Evolutionary conservation across 2,329 filamentous ascomycete species (phyloP), one percentile per base, ranked within the genome.

Genomic region (Trichoderma aggressivum): DNA sequence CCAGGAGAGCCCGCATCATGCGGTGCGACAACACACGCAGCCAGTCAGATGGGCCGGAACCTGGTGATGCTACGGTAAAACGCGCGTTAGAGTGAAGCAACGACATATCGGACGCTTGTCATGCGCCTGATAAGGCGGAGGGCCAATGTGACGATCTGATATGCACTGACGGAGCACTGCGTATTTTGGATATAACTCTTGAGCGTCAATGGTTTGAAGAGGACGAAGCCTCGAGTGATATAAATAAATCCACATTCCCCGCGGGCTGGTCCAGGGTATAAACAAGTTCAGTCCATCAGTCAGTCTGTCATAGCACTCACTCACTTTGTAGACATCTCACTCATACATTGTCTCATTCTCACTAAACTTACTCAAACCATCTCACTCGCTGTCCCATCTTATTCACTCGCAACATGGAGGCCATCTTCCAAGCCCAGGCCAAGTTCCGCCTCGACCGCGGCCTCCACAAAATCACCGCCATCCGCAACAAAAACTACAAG

Each of bases 401-500:
- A n/a, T n/a, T n/a, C 43, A 21, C 43, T 47, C 43, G 21, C 10
- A 47, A 43, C 5, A 66, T 68, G 53, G 64, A 68, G 55, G 55
- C 55, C 26, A 59, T 68, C 34, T 59, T 68, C 55, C 55, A 68
- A 21, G 64, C 55, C 26, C 64, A 68, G 26, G n/a, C 53, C 26
- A 68, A 68, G 26, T 68, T 68, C 34, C 12, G 55, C 24, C 64
- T 68, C 26, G 64, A 68, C 24, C 64, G 64, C 64, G 64, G 64
- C 36, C 64, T 68, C 24, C 28, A 21, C 53, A 68, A 68, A 28
- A 47, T 68, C 55, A 59, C 14, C 21, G 64, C 64, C 36, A 28
- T 68, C 16, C 64, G 64, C 24, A 68, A 68, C 55, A 43, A 68
- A n/a, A 68, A 68, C 64, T 68, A 68, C 18, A 68, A 68, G 64